Evolutionary conservation across 2,329 filamentous ascomycete species (phyloP), one percentile per base, ranked within the genome.

Genomic region (Sclerotinia sclerotiorum): DNA sequence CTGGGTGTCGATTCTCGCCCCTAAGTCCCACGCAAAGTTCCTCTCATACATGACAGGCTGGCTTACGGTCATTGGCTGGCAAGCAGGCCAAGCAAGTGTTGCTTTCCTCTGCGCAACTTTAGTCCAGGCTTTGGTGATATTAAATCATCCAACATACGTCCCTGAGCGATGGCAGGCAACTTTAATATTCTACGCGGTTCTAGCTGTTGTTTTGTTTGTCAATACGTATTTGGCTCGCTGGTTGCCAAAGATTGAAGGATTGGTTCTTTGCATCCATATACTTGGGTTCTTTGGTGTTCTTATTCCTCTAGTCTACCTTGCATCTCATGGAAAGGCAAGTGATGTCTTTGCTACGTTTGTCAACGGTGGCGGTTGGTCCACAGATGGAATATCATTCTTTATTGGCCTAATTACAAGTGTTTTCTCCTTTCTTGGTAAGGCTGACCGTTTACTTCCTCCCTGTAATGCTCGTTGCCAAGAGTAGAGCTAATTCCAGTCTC

Each of bases 1-100:
- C 71, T 86, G 84, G 84, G 83, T 85, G 0, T 84, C 81, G 0
- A 82, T 84, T 65, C 84, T 86, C 68, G 81, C 83, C 1, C 82
- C 84, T 0, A 77, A 74, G 0, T 76, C 75, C 48, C 78, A 79
- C 60, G 84, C 86, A 70, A 84, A 82, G 68, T 81, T 83, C 46
- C 77, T 87, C 2, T 85, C 83, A 69, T 88, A 87, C 71, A 74
- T 84, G 17, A 81, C 81, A 13, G 82, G 82, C 0, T 83, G 82
- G 82, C 76, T 82, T 64, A 80, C 77, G 7, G 77, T 82, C 0
- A 74, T 81, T 1, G 81, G 80, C 32, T 84, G 82, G 82, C 81
- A 83, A 69, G 77, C 79, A 1, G 77, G 77, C 0, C 75, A 78
- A 19, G 80, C 82, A 1, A 77, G 77, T 1, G 76, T 78, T 0